phyloP scores from a whole-genome alignment of 305 asterid species.

The Plantago coronopus region DNA sequence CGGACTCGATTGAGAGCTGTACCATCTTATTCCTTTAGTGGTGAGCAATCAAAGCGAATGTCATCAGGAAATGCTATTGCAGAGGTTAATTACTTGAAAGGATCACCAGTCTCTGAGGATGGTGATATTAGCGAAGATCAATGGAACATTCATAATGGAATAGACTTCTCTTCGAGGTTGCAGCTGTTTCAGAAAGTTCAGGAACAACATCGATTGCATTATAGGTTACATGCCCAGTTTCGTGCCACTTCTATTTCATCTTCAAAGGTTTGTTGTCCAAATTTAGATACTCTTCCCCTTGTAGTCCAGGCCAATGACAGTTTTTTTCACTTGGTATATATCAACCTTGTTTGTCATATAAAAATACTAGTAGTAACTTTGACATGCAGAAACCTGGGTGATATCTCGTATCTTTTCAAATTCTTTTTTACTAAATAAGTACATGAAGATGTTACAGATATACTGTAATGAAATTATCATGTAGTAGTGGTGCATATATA shows the following conservation, averaged over 20 bases:
- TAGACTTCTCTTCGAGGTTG: constrained; percentile 60
- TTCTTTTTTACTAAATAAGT: no score
- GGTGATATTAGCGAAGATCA: constrained; percentile 47
- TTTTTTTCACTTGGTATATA: neutral
- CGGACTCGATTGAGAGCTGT: constrained; percentile 86
- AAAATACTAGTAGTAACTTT: no score
- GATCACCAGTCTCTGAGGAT: constrained; percentile 48
- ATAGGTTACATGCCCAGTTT: constrained; percentile 46
- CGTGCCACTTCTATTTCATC: constrained; percentile 46
- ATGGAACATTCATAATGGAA: constrained; percentile 38
- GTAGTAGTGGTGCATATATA: no score
- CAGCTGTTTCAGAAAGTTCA: constrained; percentile 77
- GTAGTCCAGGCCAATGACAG: neutral
- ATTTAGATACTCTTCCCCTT: neutral
- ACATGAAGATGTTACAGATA: no score
- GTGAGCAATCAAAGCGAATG: constrained; percentile 45
- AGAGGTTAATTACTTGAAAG: constrained; percentile 37
- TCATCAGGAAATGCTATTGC: constrained; percentile 41
- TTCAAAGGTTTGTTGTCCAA: constrained; percentile 48
- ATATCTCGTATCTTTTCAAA: no score
- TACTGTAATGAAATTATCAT: no score
- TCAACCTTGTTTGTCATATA: neutral
- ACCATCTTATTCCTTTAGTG: constrained; percentile 76
- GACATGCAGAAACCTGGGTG: no score
- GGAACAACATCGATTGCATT: constrained; percentile 61